Percentiles rank a stretch among this genome's conserved stretches.
phyloP scores from a whole-genome alignment of 768 basidiomycete species.

The Collybiopsis luxurians region DNA sequence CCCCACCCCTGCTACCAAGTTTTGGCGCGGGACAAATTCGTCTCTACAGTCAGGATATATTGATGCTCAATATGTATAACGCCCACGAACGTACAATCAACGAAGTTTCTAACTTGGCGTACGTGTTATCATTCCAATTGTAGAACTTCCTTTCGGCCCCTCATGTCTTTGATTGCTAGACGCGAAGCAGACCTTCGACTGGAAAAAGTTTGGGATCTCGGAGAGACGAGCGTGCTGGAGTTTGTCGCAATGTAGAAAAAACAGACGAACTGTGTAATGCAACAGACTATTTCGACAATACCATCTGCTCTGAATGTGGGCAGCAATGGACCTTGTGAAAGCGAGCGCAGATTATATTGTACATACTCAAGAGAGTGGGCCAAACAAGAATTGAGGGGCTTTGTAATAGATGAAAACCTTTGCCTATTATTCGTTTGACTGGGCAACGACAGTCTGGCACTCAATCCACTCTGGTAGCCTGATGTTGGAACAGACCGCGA shows the following conservation, averaged over 20 bases:
- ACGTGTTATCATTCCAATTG: conserved; percentile 6
- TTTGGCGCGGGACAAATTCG: conserved; percentile 27
- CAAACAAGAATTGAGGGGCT: too few relatives aligned
- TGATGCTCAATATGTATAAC: conserved; percentile 27
- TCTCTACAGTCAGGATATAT: conserved; percentile 26
- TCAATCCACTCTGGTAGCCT: conserved; percentile 68
- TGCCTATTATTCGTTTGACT: conserved; percentile 38
- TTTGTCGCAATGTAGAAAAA: background rate
- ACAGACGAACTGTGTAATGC: too few relatives aligned
- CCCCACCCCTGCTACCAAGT: conserved; percentile 29
- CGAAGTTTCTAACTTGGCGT: conserved; percentile 26
- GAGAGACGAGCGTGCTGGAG: background rate
- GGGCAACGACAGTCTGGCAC: conserved; percentile 42
- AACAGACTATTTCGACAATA: too few relatives aligned
- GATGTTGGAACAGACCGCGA: conserved; percentile 56
- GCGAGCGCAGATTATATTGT: too few relatives aligned
- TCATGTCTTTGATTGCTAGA: background rate
- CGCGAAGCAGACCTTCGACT: background rate
- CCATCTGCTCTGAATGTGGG: too few relatives aligned
- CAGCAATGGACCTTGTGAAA: too few relatives aligned
- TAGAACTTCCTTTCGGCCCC: background rate
- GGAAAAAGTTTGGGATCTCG: background rate
- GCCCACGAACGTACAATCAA: conserved; percentile 29
- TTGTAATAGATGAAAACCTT: conserved; percentile 53
- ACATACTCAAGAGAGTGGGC: too few relatives aligned